Evolutionary conservation across 495 filamentous ascomycete genomes (phyloP), one percentile per base, ranked within the genome.

Genomic region (Astrocystis sublimbata): DNA sequence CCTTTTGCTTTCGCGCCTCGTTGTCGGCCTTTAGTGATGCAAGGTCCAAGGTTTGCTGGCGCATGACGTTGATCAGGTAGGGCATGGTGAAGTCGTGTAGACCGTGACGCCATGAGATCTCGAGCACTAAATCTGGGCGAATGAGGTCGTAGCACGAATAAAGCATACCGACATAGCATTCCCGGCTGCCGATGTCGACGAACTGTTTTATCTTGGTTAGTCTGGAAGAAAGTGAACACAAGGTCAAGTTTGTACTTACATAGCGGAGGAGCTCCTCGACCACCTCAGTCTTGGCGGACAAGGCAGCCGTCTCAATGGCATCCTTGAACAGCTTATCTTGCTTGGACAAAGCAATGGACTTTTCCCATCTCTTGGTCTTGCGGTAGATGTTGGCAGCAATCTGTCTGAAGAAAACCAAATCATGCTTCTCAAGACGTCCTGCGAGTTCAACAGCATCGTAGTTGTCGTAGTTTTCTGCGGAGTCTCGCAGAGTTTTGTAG

Each of bases 241-340:
- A n/a, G n/a, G n/a, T n/a, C 43, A 47, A 43, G 31, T 33, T 43
- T 35, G 33, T 47, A 88, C 94, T 89, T 88, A 97, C 94, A 76
- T 98, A 99, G 73, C 92, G 88, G 36, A 98, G 81, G 56, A 99
- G 83, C 65, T 98, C 96, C 74, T 98, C 96, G 42, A 97, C 96
- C 43, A 98, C 89, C 42, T 96, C 92, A 8, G 83, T 62, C 81
- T 97, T 96, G 69, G 83, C 84, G 60, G 93, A 97, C 45, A 97
- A 93, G n/a, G 96, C 96, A 12, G 96, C 85, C 26, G 96, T 99
- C 83, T 99, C 96, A 65, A 99, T 98, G 28, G 96, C 96, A 83
- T 99, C 96, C 83, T 97, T 97, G 87, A 93, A 99, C 36, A 99
- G 82, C 85, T 96, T 98, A 80, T 99, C 96, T 74, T 98, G 96